Conservation (phyloP, 371 early-diverging fungal genomes). For the Basidiobolus meristosporus region DNA sequence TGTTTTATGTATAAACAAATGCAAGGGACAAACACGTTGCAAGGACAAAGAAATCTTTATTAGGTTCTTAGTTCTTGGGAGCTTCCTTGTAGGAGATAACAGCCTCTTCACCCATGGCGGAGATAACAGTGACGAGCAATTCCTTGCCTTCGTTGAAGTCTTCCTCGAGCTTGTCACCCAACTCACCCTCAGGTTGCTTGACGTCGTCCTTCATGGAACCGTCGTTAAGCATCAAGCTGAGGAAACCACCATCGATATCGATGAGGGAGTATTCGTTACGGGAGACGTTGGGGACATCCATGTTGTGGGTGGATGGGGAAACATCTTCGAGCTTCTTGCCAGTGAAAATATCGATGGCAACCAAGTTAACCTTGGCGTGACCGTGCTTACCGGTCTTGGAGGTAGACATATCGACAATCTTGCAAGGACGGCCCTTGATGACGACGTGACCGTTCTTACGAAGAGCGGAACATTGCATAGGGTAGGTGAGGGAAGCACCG, state of each 20-base stretch:
- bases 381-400: slow-evolving; percentile 98
- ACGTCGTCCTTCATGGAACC: slow-evolving; percentile 90
- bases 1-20: too few species aligned
- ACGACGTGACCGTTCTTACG: slow-evolving; percentile 96
- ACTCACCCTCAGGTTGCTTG: slow-evolving; percentile 75
- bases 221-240: slow-evolving; percentile 60
- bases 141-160: slow-evolving; percentile 63
- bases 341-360: slow-evolving; percentile 92
- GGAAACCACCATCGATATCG: slow-evolving; percentile 84
- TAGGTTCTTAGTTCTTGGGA: slow-evolving; percentile 9
- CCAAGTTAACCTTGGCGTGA: slow-evolving; percentile 97
- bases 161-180: slow-evolving; percentile 51
- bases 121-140: slow-evolving; percentile 64
- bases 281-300: slow-evolving; percentile 91
- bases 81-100: slow-evolving; percentile 51
- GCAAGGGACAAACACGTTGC: neutral
- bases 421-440: slow-evolving; percentile 97
- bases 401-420: slow-evolving; percentile 94
- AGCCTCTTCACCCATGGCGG: slow-evolving; percentile 91
- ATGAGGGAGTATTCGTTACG: slow-evolving; percentile 73
- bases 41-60: too few species aligned
- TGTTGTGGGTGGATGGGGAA: slow-evolving; percentile 98
- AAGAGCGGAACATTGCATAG: slow-evolving; percentile 97
- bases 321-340: slow-evolving; percentile 86
- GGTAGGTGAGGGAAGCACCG: slow-evolving; percentile 87